These are phyloP conservation scores for Aureobasidium sp. DNA, from an alignment of 2,329 filamentous ascomycete genomes.

Conservation along the genomic window DNA sequence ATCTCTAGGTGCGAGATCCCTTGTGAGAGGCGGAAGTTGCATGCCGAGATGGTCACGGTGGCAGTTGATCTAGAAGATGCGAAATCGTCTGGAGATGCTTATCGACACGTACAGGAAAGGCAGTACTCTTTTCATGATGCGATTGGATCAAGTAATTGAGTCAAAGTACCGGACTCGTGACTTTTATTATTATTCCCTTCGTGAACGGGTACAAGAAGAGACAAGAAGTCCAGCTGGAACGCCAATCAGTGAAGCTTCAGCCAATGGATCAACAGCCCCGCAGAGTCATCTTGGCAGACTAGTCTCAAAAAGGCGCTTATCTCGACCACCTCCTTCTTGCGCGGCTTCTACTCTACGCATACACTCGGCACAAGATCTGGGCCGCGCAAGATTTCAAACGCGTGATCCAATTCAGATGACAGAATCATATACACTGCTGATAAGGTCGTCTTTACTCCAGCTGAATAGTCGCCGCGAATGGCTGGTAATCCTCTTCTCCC, in stretches of 20 bases:
- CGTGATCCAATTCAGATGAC: background rate
- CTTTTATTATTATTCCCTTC: no score
- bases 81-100: background rate
- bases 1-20: background rate
- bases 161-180: no score
- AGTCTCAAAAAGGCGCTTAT: background rate
- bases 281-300: background rate
- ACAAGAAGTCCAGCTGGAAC: background rate
- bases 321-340: background rate
- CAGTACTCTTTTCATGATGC: background rate
- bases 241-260: background rate
- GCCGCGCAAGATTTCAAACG: background rate
- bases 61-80: background rate
- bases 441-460: background rate
- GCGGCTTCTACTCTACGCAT: background rate
- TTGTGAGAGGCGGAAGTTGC: background rate
- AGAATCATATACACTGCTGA: background rate
- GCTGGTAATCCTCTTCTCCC: conserved; percentile 28
- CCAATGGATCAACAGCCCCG: background rate
- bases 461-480: conserved; percentile 16
- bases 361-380: background rate
- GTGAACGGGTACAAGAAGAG: background rate
- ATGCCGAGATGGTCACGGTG: background rate
- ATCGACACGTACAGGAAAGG: background rate
- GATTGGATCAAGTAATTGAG: background rate